Conservation (phyloP, 139 green algal genomes). For the Gonium pectorale region DNA sequence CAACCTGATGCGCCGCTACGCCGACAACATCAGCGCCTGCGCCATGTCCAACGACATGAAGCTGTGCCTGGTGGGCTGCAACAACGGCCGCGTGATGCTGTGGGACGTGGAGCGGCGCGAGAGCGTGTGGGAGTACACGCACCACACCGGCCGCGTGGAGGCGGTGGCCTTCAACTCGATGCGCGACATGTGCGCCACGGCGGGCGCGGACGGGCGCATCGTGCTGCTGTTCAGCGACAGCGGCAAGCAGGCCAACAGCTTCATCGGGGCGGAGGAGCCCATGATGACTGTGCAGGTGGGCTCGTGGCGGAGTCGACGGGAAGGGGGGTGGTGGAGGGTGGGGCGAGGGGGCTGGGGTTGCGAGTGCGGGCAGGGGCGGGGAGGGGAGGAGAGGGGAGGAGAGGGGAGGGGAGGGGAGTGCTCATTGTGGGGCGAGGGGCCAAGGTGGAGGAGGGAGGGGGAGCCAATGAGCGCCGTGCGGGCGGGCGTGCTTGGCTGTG, state of each 20-base stretch:
- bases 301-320: too few relatives aligned
- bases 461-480: too few relatives aligned
- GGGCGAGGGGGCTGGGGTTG: too few relatives aligned
- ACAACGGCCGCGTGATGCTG: conserved; percentile 61
- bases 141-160: conserved; percentile 63
- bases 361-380: too few relatives aligned
- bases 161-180: conserved; percentile 58
- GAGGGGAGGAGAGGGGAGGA: too few relatives aligned
- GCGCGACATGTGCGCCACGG: conserved; percentile 47
- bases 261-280: conserved; percentile 52
- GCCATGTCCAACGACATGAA: conserved; percentile 42
- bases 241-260: conserved; percentile 63
- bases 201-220: conserved; percentile 52
- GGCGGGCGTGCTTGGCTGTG: too few relatives aligned
- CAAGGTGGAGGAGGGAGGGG: too few relatives aligned
- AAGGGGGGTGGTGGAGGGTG: too few relatives aligned
- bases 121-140: conserved; percentile 62
- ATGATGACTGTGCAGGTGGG: conserved; percentile 55
- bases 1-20: conserved; percentile 52
- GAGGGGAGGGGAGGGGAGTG: too few relatives aligned
- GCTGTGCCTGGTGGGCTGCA: conserved; percentile 50
- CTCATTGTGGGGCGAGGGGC: too few relatives aligned
- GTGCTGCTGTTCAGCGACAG: conserved; percentile 43
- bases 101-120: conserved; percentile 58
- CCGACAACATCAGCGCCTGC: conserved; percentile 40